Conservation (phyloP, 495 filamentous ascomycete genomes). For the Penicillium daleae region DNA sequence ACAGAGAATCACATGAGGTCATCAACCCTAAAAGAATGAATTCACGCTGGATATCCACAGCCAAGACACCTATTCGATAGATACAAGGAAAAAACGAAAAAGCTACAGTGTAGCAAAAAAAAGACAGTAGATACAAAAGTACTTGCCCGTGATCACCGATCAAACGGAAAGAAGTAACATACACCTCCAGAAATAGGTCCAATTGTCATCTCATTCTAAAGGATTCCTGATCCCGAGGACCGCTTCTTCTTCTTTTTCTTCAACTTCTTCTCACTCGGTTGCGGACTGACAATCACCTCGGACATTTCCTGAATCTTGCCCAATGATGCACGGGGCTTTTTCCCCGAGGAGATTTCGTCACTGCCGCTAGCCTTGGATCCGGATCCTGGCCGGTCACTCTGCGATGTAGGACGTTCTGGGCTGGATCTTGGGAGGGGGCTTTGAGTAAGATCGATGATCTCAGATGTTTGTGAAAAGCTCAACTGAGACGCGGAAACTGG, state of each 20-base stretch:
- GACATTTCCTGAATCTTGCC: constrained; percentile 22
- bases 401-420: constrained; percentile 8
- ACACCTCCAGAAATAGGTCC: background rate
- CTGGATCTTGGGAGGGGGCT: constrained; percentile 42
- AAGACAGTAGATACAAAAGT: background rate
- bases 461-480: constrained; percentile 30
- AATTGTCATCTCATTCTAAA: background rate
- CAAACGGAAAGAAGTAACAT: background rate
- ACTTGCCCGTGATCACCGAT: background rate
- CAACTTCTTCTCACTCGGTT: constrained; percentile 17
- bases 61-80: constrained; percentile 1
- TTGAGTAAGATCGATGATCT: constrained; percentile 50
- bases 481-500: constrained; percentile 13
- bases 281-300: constrained; percentile 36
- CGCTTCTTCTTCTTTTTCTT: constrained; percentile 20
- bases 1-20: background rate
- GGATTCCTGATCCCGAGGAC: background rate
- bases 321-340: constrained; percentile 29
- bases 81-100: background rate
- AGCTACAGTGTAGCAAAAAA: background rate
- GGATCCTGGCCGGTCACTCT: constrained; percentile 26
- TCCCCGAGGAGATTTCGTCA: constrained; percentile 26
- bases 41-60: background rate
- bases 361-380: constrained; percentile 44
- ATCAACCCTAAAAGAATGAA: background rate